These are phyloP conservation scores for Pseudopyricularia cyperi DNA, from an alignment of 2,329 filamentous ascomycete species.

Conservation along the genomic window DNA sequence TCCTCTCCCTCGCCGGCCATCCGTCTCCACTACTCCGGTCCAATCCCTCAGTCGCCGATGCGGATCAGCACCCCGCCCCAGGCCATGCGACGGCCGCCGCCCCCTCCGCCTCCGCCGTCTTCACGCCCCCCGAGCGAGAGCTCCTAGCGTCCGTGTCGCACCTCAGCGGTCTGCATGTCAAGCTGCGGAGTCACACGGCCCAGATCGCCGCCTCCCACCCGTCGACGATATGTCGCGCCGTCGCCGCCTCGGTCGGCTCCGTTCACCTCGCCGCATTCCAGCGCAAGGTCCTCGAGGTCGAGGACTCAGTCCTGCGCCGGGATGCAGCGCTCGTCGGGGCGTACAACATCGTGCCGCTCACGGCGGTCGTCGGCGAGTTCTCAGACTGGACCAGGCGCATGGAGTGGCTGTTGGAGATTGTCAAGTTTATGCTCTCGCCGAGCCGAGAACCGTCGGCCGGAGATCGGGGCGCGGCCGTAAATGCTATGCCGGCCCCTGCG, in stretches of 20 bases:
- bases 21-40: slow-evolving; percentile 71
- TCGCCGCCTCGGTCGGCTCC: slow-evolving; percentile 64
- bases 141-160: slow-evolving; percentile 66
- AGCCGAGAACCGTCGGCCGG: slow-evolving; percentile 8
- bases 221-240: slow-evolving; percentile 77
- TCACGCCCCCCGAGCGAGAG: slow-evolving; percentile 70
- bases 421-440: slow-evolving; percentile 49
- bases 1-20: slow-evolving; percentile 90
- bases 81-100: slow-evolving; percentile 22
- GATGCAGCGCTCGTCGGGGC: slow-evolving; percentile 76
- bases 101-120: slow-evolving; percentile 29
- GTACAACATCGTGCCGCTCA: slow-evolving; percentile 86
- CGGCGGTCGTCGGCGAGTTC: slow-evolving; percentile 72
- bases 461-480: slow-evolving; percentile 8
- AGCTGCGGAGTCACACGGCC: slow-evolving; percentile 53
- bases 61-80: slow-evolving; percentile 1
- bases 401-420: slow-evolving; percentile 72
- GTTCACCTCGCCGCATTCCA: slow-evolving; percentile 72
- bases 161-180: slow-evolving; percentile 66
- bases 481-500: slow-evolving; percentile 12
- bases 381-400: slow-evolving; percentile 74
- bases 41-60: slow-evolving; percentile 27
- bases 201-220: slow-evolving; percentile 57
- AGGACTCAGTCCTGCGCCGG: slow-evolving; percentile 60
- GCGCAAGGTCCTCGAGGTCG: slow-evolving; percentile 71